Percentiles rank a stretch among this genome's conserved stretches.
These are phyloP conservation scores for Apophysomyces variabilis DNA, from an alignment of 371 early-diverging fungal genomes.

Conservation along the genomic window DNA sequence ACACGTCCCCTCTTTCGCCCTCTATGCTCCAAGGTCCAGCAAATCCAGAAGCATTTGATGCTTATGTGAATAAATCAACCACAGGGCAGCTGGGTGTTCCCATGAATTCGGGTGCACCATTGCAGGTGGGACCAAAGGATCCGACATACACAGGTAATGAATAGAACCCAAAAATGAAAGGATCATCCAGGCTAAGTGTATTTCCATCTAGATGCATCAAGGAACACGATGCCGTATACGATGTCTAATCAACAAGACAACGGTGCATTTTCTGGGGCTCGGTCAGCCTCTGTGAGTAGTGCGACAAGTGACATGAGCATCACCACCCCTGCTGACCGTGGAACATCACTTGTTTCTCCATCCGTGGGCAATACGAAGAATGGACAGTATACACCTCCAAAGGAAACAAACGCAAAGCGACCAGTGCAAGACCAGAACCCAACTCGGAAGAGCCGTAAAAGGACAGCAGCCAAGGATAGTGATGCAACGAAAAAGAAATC, in stretches of 20 bases:
- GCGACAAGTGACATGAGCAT: conserved; percentile 5
- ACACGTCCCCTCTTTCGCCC: conserved; percentile 75
- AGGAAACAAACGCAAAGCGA: neutral
- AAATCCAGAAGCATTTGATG: conserved; percentile 34
- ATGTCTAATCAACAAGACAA: neutral
- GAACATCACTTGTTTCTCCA: neutral
- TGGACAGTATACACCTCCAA: neutral
- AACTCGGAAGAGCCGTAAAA: conserved; percentile 17
- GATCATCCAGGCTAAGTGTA: neutral
- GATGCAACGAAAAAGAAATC: conserved; percentile 23
- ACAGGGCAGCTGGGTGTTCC: neutral
- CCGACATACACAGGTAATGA: neutral
- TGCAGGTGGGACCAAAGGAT: neutral
- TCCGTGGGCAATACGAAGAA: neutral
- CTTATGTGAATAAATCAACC: neutral
- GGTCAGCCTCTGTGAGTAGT: conserved; percentile 4
- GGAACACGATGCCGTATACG: neutral
- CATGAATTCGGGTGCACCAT: neutral
- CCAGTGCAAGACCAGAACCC: neutral
- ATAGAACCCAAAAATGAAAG: neutral
- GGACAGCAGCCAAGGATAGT: conserved; percentile 28
- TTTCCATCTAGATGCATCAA: neutral
- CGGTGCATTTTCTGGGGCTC: neutral
- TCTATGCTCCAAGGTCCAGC: conserved; percentile 77
- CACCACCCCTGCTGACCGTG: conserved; percentile 3